Conservation (phyloP, 2,329 filamentous ascomycete species). For the Tricladium varicosporioides region DNA sequence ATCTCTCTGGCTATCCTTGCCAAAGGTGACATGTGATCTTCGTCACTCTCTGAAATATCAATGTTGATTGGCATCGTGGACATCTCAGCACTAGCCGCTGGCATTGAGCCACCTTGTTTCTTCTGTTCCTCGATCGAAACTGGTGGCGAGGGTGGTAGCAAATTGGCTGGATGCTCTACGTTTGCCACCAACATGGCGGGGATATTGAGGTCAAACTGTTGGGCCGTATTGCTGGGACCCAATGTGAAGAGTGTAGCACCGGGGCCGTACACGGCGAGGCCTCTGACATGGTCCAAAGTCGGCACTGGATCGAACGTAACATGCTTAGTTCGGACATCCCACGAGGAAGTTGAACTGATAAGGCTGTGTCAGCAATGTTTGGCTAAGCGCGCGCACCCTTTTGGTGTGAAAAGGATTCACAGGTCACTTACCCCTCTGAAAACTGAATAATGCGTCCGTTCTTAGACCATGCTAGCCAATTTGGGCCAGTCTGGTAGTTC, state of each 20-base stretch:
- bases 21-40: constrained; percentile 72
- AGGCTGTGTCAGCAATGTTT: constrained; percentile 36
- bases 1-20: constrained; percentile 73
- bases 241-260: constrained; percentile 91
- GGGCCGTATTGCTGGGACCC: constrained; percentile 81
- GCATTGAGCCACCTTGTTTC: constrained; percentile 36
- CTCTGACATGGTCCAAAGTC: constrained; percentile 76
- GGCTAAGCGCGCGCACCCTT: constrained; percentile 48
- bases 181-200: constrained; percentile 78
- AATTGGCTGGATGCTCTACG: constrained; percentile 79
- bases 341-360: constrained; percentile 79
- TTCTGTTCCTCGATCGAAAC: constrained; percentile 74
- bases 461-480: constrained; percentile 99
- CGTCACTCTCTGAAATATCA: constrained; percentile 70
- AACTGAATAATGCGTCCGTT: constrained; percentile 94
- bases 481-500: constrained; percentile 69
- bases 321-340: constrained; percentile 98
- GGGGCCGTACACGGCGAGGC: constrained; percentile 83
- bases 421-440: constrained; percentile 73
- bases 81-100: constrained; percentile 27
- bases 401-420: constrained; percentile 25
- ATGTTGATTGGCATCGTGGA: constrained; percentile 56
- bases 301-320: constrained; percentile 88
- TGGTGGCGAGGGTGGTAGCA: constrained; percentile 77
- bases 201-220: constrained; percentile 92